Conservation (phyloP, 2,329 filamentous ascomycete genomes). For the Aspergillus thermomutatus region DNA sequence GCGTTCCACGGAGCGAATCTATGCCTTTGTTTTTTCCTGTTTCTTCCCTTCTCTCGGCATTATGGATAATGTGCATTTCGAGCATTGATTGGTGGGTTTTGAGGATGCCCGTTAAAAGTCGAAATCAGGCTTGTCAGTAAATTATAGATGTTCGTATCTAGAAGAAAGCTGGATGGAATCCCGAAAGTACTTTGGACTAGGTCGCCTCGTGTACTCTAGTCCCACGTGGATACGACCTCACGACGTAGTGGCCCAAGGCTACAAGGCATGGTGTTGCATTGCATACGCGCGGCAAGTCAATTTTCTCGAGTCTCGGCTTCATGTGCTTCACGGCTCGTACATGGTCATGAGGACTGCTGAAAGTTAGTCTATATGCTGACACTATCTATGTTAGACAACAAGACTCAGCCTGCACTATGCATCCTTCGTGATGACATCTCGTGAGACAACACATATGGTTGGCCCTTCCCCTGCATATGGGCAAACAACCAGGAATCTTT, state of each 20-base stretch:
- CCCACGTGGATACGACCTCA: neutral
- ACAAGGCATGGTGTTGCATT: neutral
- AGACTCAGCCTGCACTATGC: neutral
- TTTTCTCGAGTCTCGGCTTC: neutral
- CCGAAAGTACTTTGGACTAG: neutral
- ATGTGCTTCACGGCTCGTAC: neutral
- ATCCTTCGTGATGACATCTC: neutral
- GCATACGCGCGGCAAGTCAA: neutral
- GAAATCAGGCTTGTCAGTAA: neutral
- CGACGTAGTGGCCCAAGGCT: neutral
- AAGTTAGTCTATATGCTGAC: neutral
- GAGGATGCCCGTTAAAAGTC: neutral
- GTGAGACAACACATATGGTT: neutral
- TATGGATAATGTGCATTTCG: neutral
- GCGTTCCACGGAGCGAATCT: conserved; percentile 11
- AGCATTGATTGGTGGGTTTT: neutral
- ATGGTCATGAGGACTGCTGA: neutral
- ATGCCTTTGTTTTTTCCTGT: neutral
- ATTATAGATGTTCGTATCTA: neutral
- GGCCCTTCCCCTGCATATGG: neutral
- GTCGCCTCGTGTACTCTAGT: neutral
- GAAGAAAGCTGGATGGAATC: neutral
- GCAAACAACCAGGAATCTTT: neutral
- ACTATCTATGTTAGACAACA: neutral
- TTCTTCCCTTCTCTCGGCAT: conserved; percentile 1